Percentiles rank a stretch among this genome's conserved stretches.
Conservation (phyloP, 441 rosid species). For the Gossypium gossypioides region DNA sequence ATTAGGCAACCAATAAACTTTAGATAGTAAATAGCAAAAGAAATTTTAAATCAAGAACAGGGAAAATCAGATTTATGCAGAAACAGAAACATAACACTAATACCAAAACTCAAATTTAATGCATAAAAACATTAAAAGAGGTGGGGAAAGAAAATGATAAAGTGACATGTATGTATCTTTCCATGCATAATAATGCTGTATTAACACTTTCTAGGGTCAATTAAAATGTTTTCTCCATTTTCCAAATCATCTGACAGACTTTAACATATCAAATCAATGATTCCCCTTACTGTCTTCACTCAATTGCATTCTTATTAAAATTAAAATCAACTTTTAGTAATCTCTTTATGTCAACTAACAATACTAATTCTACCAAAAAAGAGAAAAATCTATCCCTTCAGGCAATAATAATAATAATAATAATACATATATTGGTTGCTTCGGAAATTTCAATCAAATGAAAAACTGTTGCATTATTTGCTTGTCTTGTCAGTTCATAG, state of each 20-base stretch:
- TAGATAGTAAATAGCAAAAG: not conserved
- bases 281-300: not conserved
- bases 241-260: not conserved
- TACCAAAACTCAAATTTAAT: not conserved
- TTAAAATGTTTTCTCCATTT: not conserved
- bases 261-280: not conserved
- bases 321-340: not conserved
- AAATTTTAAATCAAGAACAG: not conserved
- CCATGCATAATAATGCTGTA: not conserved
- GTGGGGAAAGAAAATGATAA: not conserved
- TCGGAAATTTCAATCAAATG: not conserved
- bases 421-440: slow-evolving; percentile 10
- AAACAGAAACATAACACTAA: not conserved
- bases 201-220: not conserved
- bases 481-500: not conserved
- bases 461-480: not conserved
- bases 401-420: no score
- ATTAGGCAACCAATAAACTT: not conserved
- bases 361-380: not conserved
- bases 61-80: not conserved
- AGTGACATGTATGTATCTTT: not conserved
- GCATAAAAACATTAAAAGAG: not conserved
- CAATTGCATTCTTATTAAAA: not conserved
- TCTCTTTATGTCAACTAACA: not conserved
- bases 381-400: no score